Evolutionary conservation across 2,329 filamentous ascomycete genomes (phyloP), one percentile per base, ranked within the genome.

Genomic region (Sporothrix protearum): DNA sequence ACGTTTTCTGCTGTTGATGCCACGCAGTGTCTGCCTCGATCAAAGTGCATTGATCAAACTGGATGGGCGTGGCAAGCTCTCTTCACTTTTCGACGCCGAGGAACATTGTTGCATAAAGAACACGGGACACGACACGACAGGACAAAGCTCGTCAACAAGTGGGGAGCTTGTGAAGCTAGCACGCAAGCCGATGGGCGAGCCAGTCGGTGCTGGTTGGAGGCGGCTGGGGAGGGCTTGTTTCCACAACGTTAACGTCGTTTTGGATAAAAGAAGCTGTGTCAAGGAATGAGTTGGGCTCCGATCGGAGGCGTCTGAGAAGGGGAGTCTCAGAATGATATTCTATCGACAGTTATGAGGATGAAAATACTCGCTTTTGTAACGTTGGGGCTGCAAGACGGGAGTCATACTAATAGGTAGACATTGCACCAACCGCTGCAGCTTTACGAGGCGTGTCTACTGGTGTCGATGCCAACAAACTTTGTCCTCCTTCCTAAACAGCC

Each of bases 221-320:
- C 33, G 59, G 7, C 55, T 39, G 33, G 55, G 33, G 42, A 66
- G 28, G 49, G 28, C 42, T n/a, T 49, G 14, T 12, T 7, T 25
- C 22, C 6, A 36, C 12, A 39, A 69, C 16, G n/a, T 57, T n/a
- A 25, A 70, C 42, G 68, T 39, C 39, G 63, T 39, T 49, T 30
- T 28, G 8, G 28, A 33, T 39, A 42, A 51, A 63, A 63, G 63
- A 49, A 61, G 28, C n/a, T 70, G 53, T 63, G 68, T 70, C 68
- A 63, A 30, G 30, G 28, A 28, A 10, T 59, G n/a, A 25, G 9
- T 30, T 36, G 19, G 22, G 33, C 51, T 69, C 67, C 51, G 67
- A 69, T 63, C 68, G 55, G 68, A 63, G 39, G 49, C 2, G 2
- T 14, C 33, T 36, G 30, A 36, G 30, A 4, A n/a, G 10, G 6